Base-by-base conservation (phyloP, 2,329 filamentous ascomycete species). In the Leptographium galeiforme region DNA sequence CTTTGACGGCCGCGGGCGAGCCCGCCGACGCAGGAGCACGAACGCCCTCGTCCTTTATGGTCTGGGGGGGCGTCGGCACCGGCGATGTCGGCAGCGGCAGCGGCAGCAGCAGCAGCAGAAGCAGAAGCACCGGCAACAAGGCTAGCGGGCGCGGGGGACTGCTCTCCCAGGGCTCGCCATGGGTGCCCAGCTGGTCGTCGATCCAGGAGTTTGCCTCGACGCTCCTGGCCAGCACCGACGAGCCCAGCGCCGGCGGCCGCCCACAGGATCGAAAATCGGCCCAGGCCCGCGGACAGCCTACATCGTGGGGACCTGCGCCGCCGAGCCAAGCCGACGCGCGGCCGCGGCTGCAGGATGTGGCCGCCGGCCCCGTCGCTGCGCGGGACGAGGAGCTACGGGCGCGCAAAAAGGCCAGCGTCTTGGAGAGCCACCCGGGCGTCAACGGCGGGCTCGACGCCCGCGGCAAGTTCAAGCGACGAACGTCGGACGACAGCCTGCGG, bases 401-500 rank as follows among this genome's bases (percentile, higher is more conserved):
- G 18, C 75, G 74, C 55, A 77, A 73, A 61, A 81, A 71, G 44
- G 78, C 76, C 30, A 80, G 77, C 57, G 70, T 84, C 4, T 63
- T 84, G 45, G 78, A 84, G 62, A 81, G 77, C 53, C 73, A 81
- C 52, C 76, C 81, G 8, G 77, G 77, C 16, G 76, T 78, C 39
- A 80, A 80, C 55, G 77, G 76, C 3, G 75, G 75, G 2, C 63
- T 82, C 44, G 77, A 84, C 59, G 68, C 76, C 32, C 65, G 69
- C 2, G 75, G 78, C 32, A 73, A 69, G 57, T 77, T 74, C 63
- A 88, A 88, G 68, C 76, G 81, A 60, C 74, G 85, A 58, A 82
- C 77, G 49, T 88, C 85, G 6, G 83, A 87, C 61, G 84, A 87
- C 51, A 62, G 70, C n/a, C 53, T 66, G 33, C 61, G 60, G 53